Evolutionary conservation across 1,284 basidiomycete genomes (phyloP), one percentile per base, ranked within the genome.

Genomic region (Vanrija humicola): DNA sequence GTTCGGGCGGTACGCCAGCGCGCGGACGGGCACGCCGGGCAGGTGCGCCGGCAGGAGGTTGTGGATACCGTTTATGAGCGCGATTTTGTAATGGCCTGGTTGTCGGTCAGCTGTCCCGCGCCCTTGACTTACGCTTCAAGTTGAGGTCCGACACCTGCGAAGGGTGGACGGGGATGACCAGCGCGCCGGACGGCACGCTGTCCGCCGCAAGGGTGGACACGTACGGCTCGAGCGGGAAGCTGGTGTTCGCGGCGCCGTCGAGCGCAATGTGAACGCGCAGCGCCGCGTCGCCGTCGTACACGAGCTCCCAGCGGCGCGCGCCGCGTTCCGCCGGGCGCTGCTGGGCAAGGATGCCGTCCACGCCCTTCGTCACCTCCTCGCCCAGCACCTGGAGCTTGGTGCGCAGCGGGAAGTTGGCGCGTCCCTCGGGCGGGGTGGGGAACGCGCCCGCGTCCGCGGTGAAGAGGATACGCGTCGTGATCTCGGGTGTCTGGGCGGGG

Each of bases 1-100:
- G 46, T 84, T 84, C 6, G 85, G 82, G 12, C 90, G 81, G 69
- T 90, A 96, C 77, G 69, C 80, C 67, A 70, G 65, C 26, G 67
- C 77, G 61, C 65, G 72, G 14, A 79, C 69, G 1, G 74, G 67
- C 8, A 74, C 62, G 5, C 56, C 55, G 2, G 59, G 58, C 16
- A 80, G 70, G 47, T 82, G 79, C 0, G 85, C 82, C 0, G 61
- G 58, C 12, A 81, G 70, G 43, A 83, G 79, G 0, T 85, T 82
- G 4, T 80, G 77, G 46, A 89, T 64, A 0, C 86, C 83, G 3
- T 80, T 78, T 46, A 89, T 64, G 16, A 72, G 46, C 0, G 67
- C 65, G 19, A 68, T 69, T 55, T 69, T 68, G 50, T 65, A 61
- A 53, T 73, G 70, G 43, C 63, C 69, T 73, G 46, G 5, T 39